These are phyloP conservation scores for Nothophoma quercina DNA, from an alignment of 2,329 filamentous ascomycete species.

Conservation along the genomic window DNA sequence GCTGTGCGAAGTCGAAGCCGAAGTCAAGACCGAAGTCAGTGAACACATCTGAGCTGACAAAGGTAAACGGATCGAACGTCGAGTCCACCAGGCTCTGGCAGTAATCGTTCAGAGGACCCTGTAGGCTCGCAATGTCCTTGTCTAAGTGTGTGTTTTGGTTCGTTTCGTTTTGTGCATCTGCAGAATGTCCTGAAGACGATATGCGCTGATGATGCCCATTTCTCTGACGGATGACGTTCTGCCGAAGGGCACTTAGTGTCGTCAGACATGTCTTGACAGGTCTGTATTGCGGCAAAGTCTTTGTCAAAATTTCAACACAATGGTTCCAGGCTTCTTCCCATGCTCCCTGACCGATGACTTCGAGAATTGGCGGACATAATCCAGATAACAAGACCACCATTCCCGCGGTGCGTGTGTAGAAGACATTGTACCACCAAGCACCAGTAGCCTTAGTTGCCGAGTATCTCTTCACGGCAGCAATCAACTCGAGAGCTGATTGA, in stretches of 20 bases:
- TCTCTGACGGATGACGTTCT: constrained; percentile 3
- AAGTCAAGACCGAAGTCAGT: not conserved
- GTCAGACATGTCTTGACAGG: constrained; percentile 14
- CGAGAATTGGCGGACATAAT: constrained; percentile 2
- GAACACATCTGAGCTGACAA: constrained; percentile 4
- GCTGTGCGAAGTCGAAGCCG: constrained; percentile 1
- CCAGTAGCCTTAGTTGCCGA: constrained; percentile 11
- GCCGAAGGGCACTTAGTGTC: constrained; percentile 3
- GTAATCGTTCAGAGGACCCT: not conserved
- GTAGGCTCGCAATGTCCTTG: not conserved
- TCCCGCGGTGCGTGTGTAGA: constrained; percentile 15
- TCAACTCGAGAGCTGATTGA: not conserved
- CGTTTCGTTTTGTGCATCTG: not conserved
- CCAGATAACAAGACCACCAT: constrained; percentile 15
- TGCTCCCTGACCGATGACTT: constrained; percentile 1
- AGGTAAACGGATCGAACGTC: constrained; percentile 3
- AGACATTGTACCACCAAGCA: constrained; percentile 22
- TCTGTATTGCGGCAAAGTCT: constrained; percentile 4
- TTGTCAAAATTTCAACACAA: constrained; percentile 1
- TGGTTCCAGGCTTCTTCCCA: constrained; percentile 5
- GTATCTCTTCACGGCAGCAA: constrained; percentile 1
- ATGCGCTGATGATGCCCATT: not conserved
- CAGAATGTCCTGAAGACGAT: too few relatives aligned
- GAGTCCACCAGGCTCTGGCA: not conserved
- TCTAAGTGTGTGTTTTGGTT: not conserved